phyloP scores from a whole-genome alignment of 106 monocot species.

The Dioscorea dumetorum region DNA sequence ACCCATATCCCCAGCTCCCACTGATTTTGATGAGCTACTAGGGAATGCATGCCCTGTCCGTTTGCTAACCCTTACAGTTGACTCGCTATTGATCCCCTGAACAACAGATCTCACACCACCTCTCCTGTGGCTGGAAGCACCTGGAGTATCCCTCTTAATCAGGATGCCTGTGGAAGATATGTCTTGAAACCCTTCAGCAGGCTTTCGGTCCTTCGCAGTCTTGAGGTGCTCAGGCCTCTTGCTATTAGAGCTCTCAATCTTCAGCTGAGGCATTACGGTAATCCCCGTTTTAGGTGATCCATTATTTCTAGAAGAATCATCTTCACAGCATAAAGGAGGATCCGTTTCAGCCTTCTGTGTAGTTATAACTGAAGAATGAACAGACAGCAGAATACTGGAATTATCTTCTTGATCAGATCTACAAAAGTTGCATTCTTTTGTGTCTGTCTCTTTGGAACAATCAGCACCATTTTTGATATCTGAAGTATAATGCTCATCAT shows the following conservation, averaged over 20 bases:
- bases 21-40: slow-evolving; percentile 7
- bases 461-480: slow-evolving; percentile 13
- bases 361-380: slow-evolving; percentile 9
- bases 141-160: slow-evolving; percentile 10
- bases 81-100: not conserved
- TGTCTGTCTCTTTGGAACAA: slow-evolving; percentile 11
- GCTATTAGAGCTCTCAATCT: slow-evolving; percentile 8
- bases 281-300: not conserved
- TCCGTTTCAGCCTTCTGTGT: slow-evolving; percentile 7
- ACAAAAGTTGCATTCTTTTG: slow-evolving; percentile 5
- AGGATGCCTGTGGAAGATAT: not conserved
- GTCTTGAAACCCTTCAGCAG: slow-evolving; percentile 1
- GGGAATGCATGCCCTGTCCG: not conserved
- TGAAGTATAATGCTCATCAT: slow-evolving; percentile 16
- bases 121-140: slow-evolving; percentile 8
- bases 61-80: slow-evolving; percentile 4
- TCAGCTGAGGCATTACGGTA: slow-evolving; percentile 8
- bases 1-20: not conserved
- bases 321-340: not conserved
- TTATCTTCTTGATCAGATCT: slow-evolving; percentile 17
- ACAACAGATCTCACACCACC: slow-evolving; percentile 4
- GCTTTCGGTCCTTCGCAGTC: slow-evolving; percentile 3
- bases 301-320: slow-evolving; percentile 14
- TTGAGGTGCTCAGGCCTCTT: slow-evolving; percentile 2
- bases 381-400: slow-evolving; percentile 3